A percentile compares a stretch with the other conserved stretches of the same genome.
Conservation (phyloP, 768 basidiomycete genomes). For the Russula sp. region DNA sequence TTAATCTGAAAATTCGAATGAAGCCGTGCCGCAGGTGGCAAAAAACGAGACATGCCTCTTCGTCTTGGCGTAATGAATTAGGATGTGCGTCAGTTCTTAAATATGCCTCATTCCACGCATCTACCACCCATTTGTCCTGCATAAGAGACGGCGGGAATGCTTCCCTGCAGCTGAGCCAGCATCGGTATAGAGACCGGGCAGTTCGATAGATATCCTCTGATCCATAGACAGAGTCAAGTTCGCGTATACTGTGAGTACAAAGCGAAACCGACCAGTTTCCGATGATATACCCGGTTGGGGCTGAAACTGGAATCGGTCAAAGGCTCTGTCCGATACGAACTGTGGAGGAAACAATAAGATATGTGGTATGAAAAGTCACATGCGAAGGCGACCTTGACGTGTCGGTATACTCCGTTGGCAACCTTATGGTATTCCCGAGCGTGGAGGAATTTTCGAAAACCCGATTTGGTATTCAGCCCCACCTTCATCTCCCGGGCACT, state of each 20-base stretch:
- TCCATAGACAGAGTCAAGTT: background rate
- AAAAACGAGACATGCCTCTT: background rate
- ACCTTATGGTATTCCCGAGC: slow-evolving; percentile 14
- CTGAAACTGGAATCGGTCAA: background rate
- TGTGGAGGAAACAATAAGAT: slow-evolving; percentile 2
- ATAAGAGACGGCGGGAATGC: slow-evolving; percentile 4
- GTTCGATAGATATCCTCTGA: background rate
- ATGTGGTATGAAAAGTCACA: background rate
- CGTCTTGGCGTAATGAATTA: background rate
- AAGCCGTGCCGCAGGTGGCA: background rate
- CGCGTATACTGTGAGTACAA: background rate
- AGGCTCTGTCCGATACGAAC: slow-evolving; percentile 6
- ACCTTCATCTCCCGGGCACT: slow-evolving; percentile 8
- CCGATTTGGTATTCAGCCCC: background rate
- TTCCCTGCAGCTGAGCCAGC: slow-evolving; percentile 8
- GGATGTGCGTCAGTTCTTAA: background rate
- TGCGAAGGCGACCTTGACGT: slow-evolving; percentile 5
- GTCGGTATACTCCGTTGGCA: background rate
- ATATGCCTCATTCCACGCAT: slow-evolving; percentile 18
- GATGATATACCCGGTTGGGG: background rate
- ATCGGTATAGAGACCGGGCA: slow-evolving; percentile 10
- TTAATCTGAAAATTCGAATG: slow-evolving; percentile 4
- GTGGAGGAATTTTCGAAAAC: background rate
- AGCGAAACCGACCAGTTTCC: background rate
- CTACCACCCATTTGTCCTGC: background rate